Percentiles rank a stretch among this genome's conserved stretches.
phyloP scores from a whole-genome alignment of 495 filamentous ascomycete species.

The Neurospora tetraspora region DNA sequence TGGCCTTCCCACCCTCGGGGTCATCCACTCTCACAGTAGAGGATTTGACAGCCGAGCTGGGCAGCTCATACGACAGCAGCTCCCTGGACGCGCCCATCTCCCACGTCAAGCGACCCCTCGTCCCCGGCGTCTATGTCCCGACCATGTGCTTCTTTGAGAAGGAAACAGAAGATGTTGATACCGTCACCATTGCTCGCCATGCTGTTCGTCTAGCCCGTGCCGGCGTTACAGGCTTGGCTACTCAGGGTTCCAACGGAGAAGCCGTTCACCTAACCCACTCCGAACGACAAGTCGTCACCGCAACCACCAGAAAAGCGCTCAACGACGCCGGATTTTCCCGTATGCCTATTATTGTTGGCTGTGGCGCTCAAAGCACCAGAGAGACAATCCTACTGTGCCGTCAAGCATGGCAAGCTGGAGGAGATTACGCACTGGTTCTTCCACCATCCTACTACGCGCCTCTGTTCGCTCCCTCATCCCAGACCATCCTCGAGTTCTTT shows the following conservation, averaged over 20 bases:
- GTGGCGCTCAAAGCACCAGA: constrained; percentile 73
- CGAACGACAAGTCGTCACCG: constrained; percentile 66
- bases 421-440: constrained; percentile 80
- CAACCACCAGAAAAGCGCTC: constrained; percentile 68
- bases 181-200: constrained; percentile 58
- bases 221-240: constrained; percentile 70
- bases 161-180: constrained; percentile 67
- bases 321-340: constrained; percentile 55
- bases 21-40: constrained; percentile 27
- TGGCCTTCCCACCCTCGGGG: constrained; percentile 24
- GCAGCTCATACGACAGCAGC: constrained; percentile 33
- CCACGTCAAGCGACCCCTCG: constrained; percentile 49
- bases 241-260: constrained; percentile 87
- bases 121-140: constrained; percentile 75
- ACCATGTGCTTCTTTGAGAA: constrained; percentile 83
- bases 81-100: constrained; percentile 29
- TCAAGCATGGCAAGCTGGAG: constrained; percentile 67
- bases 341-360: constrained; percentile 81
- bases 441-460: constrained; percentile 80
- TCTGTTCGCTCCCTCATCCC: constrained; percentile 46
- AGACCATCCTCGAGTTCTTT: constrained; percentile 69
- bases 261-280: constrained; percentile 70
- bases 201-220: constrained; percentile 73
- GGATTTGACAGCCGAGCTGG: constrained; percentile 17
- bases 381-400: constrained; percentile 75